A percentile compares a stretch with the other conserved stretches of the same genome.
phyloP scores from a whole-genome alignment of 2,329 filamentous ascomycete species.

The Neonectria ditissima region DNA sequence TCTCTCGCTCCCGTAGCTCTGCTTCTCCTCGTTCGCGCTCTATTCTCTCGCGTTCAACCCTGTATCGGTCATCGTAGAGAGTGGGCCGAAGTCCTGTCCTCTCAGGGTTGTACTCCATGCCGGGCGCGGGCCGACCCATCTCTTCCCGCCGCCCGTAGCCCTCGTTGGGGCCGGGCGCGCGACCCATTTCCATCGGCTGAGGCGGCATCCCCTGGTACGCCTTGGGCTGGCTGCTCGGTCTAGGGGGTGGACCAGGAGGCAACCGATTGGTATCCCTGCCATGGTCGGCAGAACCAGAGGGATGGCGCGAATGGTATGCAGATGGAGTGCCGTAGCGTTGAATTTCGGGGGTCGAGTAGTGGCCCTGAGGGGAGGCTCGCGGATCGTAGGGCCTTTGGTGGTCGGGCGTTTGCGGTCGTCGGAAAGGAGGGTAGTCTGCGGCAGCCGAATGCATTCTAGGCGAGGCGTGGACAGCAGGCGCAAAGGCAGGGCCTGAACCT shows the following conservation, averaged over 20 bases:
- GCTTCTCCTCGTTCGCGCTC: constrained; percentile 62
- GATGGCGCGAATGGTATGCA: constrained; percentile 63
- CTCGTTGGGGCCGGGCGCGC: constrained; percentile 54
- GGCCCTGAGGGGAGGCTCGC: constrained; percentile 62
- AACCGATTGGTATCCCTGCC: constrained; percentile 54
- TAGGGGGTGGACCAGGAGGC: constrained; percentile 57
- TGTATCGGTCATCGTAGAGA: constrained; percentile 66
- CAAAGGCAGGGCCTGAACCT: constrained; percentile 59
- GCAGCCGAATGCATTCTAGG: constrained; percentile 66
- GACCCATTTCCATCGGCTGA: constrained; percentile 60
- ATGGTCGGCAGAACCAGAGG: constrained; percentile 61
- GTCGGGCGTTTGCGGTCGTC: constrained; percentile 80
- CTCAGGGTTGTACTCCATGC: constrained; percentile 66
- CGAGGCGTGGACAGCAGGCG: constrained; percentile 64
- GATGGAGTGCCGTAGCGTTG: constrained; percentile 71
- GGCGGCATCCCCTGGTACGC: constrained; percentile 58
- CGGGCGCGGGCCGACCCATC: constrained; percentile 49
- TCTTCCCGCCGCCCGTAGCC: constrained; percentile 65
- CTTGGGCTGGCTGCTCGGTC: constrained; percentile 66
- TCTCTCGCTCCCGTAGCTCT: constrained; percentile 58
- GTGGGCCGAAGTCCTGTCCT: constrained; percentile 57
- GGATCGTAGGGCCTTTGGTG: constrained; percentile 67
- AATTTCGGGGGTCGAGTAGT: constrained; percentile 68
- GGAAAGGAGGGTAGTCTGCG: constrained; percentile 71
- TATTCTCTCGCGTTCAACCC: constrained; percentile 61